A percentile compares a stretch with the other conserved stretches of the same genome.
These are phyloP conservation scores for Pseudozyma sp. DNA, from an alignment of 1,284 basidiomycete genomes.

Conservation along the genomic window DNA sequence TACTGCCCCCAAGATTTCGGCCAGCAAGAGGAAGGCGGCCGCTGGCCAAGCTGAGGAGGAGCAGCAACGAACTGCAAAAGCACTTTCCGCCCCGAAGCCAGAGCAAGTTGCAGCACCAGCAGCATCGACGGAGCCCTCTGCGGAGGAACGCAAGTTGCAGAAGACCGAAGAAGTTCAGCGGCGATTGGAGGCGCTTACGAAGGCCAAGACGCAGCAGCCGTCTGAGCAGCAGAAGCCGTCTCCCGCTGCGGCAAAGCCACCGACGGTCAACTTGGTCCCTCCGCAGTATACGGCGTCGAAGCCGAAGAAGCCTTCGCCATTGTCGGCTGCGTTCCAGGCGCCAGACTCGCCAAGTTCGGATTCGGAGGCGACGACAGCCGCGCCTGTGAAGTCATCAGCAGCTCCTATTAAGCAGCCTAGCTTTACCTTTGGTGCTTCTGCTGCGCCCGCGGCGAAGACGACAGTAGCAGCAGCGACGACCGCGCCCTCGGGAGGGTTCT, in stretches of 20 bases:
- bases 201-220: constrained; percentile 28
- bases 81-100: background rate
- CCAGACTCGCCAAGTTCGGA: constrained; percentile 56
- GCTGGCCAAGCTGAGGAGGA: constrained; percentile 6
- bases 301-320: constrained; percentile 58
- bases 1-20: constrained; percentile 43
- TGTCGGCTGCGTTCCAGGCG: constrained; percentile 49
- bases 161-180: constrained; percentile 56
- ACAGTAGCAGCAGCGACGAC: constrained; percentile 2
- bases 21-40: constrained; percentile 25
- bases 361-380: constrained; percentile 18
- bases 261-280: constrained; percentile 24
- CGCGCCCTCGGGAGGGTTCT: constrained; percentile 30
- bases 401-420: constrained; percentile 20
- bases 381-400: constrained; percentile 12
- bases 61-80: constrained; percentile 7
- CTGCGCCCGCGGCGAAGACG: background rate
- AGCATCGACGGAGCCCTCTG: constrained; percentile 7
- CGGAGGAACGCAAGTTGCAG: constrained; percentile 36
- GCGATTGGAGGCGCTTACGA: constrained; percentile 49
- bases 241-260: constrained; percentile 6
- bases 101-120: constrained; percentile 3
- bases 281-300: constrained; percentile 47
- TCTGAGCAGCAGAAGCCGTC: constrained; percentile 14
- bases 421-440: constrained; percentile 29